Evolutionary conservation across 2,329 filamentous ascomycete species (phyloP), one percentile per base, ranked within the genome.

Genomic region (Leptographium flavum): DNA sequence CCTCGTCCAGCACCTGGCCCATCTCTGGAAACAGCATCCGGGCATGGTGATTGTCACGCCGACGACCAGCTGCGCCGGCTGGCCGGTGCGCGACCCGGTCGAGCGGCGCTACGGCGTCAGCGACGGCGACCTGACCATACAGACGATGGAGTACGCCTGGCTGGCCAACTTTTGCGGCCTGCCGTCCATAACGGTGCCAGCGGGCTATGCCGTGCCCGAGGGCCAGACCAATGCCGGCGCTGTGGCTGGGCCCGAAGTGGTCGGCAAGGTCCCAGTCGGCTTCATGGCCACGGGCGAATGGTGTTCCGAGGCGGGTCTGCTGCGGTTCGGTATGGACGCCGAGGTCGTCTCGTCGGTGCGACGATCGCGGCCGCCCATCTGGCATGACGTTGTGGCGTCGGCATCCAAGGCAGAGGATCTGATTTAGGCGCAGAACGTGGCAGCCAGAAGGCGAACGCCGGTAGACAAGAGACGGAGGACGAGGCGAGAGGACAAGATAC

Each of bases 31-130:
- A 46, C 57, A 66, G 40, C 64, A 87, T 50, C 81, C 81, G 0
- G 81, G 79, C 5, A 71, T 88, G 56, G 58, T 87, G 19, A 79
- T 88, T 43, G 62, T 86, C 5, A 81, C 80, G 0, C 83, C 84
- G 0, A 84, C 81, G 0, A 81, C 76, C 1, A 58, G 58, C 15
- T 70, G 66, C 40, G 63, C 65, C 0, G 69, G 69, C 5, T 66
- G 66, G 57, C 66, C 62, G 2, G 66, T 72, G 36, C 56, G 59
- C 35, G 39, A 30, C 39, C 38, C 53, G 4, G 54, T 52, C 1
- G 68, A 70, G 52, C 50, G 67, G 4, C 50, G 46, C 2, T 58
- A 62, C 35, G 69, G 68, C 1, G 47, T 71, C 1, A 69, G 62
- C 28, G 68, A 72, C 42, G 68, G 68, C 5, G 65, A 69, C 48